Base-by-base conservation (phyloP, 495 filamentous ascomycete species). In the Penicillium diatomitis region DNA sequence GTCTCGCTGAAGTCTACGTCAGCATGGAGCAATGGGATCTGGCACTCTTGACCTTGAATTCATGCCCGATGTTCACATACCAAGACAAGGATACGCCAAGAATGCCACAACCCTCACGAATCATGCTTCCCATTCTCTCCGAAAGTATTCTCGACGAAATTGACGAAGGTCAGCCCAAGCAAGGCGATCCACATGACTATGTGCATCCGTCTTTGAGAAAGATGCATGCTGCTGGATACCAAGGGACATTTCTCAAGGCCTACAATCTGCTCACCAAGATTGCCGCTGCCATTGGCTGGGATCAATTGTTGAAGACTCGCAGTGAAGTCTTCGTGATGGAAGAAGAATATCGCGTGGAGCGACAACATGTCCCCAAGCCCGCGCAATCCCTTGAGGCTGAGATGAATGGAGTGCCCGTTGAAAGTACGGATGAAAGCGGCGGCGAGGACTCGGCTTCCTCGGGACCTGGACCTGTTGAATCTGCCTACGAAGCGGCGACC, bases 281-380 rank as follows among this genome's bases (percentile, higher is more conserved):
- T 67, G 90, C 91, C 2, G 81, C 84, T 37, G 90, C 92, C 62
- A 96, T 97, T 57, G 94, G 92, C 30, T 98, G 92, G 92, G 92
- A 98, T 59, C 88, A 95, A 57, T 76, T 98, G 9, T 75, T 98
- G 29, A 90, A 86, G 61, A 90, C 89, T 54, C 79, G 92, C 44
- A 96, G 91, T 68, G 88, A 91, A 50, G 92, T 97, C 4, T 98
- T 98, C 56, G 94, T 98, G 31, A 98, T 98, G 92, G 92, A 98
- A 60, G 92, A 98, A 59, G 92, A 98, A 64, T 98, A 98, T 55
- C 81, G 94, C 10, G 84, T 79, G 46, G 92, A 98, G 67, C 90
- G 88, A 54, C 85, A 92, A 50, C 82, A 84, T 47, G 65, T 72
- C 9, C 63, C 71, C n/a, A 73, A 77, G 43, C 61, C 70, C 38